Base-by-base conservation (phyloP, 495 filamentous ascomycete genomes). In the Daldinia childiae region DNA sequence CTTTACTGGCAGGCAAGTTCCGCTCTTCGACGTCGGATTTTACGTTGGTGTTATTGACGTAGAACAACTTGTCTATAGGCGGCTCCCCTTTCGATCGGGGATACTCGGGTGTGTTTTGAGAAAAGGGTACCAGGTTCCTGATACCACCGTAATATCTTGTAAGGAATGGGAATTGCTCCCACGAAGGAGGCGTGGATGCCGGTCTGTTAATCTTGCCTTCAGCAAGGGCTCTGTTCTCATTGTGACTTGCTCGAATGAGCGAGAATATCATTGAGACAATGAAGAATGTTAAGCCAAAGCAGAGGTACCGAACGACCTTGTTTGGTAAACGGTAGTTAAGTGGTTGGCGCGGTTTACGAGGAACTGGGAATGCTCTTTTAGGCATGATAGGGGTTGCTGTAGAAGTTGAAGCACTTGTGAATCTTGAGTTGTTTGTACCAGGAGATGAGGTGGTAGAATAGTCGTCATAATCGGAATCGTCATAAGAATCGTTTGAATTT, bases 71-170 rank as follows among this genome's bases (percentile, higher is more conserved):
- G 60, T 81, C 79, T 24, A 77, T 51, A 8, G 80, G 76, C 21
- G 72, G 69, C 64, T 85, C 84, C 30, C 87, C 87, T 32, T 80
- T 79, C 1, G 79, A 64, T 14, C 82, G 83, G n/a, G 93, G 93
- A 76, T 93, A 97, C 75, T 97, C 91, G 11, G 94, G 90, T 1
- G 84, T 77, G 64, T 91, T 92, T 11, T 90, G 80, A 15, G 79
- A 74, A 50, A 88, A 82, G 7, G 87, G 77, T 0, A 92, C 87
- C 65, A 97, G 71, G 2, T 82, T 89, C 65, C 87, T 83, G 51
- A 97, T 83, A 0, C 94, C 94, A 15, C 94, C 94, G 77, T 95
- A 91, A 77, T 97, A 97, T 60, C 93, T 84, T 52, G 86, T 89
- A 63, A 97, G 79, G 76, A 95, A 93, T 0, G 88, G 88, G 76